phyloP scores from a whole-genome alignment of 148 eudicot genomes.

The Spergularia marina region DNA sequence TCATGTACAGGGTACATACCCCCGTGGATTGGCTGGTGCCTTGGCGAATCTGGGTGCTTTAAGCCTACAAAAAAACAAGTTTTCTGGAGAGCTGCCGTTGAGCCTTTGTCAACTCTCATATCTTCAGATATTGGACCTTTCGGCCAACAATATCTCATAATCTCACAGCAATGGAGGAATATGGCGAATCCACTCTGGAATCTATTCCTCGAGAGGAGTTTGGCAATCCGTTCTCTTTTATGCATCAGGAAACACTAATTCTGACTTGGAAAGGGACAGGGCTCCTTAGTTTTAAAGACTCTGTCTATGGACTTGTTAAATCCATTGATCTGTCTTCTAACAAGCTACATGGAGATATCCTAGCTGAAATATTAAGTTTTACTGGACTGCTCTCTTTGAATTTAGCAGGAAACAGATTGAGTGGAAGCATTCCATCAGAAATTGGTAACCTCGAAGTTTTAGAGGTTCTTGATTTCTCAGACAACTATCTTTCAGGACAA shows the following conservation, averaged over 20 bases:
- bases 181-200: not conserved
- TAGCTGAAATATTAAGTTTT: constrained; percentile 2
- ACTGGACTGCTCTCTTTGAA: not conserved
- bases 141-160: not conserved
- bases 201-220: no score
- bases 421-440: constrained; percentile 6
- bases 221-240: no score
- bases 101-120: constrained; percentile 7
- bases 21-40: not conserved
- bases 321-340: constrained; percentile 8
- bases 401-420: constrained; percentile 16
- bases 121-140: constrained; percentile 21
- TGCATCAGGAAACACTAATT: no score
- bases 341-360: constrained; percentile 13
- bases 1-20: constrained; percentile 11
- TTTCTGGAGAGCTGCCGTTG: constrained; percentile 12
- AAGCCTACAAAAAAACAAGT: not conserved
- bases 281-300: no score
- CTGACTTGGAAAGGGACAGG: no score
- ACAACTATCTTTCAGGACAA: constrained; percentile 13
- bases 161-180: constrained; percentile 3
- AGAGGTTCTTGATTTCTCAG: constrained; percentile 4
- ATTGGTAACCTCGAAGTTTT: constrained; percentile 16
- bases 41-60: not conserved
- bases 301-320: not conserved